Base-by-base conservation (phyloP, 1,284 basidiomycete species). In the Rhodotorula sp. region DNA sequence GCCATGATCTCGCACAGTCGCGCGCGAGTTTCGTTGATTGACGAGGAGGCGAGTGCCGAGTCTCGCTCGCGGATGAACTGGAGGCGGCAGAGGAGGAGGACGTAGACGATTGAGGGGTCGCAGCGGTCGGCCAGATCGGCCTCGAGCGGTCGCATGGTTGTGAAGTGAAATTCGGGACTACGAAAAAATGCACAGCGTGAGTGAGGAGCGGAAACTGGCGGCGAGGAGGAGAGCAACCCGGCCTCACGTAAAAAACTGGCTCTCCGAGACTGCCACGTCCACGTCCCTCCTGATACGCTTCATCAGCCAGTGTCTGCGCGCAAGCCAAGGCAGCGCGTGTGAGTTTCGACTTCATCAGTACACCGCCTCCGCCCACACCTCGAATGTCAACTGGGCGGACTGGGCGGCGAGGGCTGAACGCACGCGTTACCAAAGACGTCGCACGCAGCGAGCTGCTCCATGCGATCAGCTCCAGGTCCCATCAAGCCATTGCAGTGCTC, bases 1-100 rank as follows among this genome's bases (percentile, higher is more conserved):
- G 78, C 78, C 19, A 79, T 66, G 27, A 77, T 66, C 66, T 79
- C 78, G 68, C 78, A 79, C 2, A 79, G 55, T 24, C 71, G 69
- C 5, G 78, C 78, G 8, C 77, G 55, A 10, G 76, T 72, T 39
- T 74, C 73, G 68, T 76, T 77, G 39, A 77, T 63, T 1, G 71
- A 74, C n/a, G 56, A 64, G 8, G 72, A 74, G 11, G 74, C 60
- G 39, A 75, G 67, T 5, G 62, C 61, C 19, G 62, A 56, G 19
- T 65, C 56, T 34, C 66, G 57, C 22, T 75, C 72, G 48, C 70
- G 67, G 36, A 75, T 48, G 66, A 72, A 75, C 29, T 75, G 72
- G 32, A 74, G 67, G 5, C 74, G 72, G 36, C 46, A 49, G 15
- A 75, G 70, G 52, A 75, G 70, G 52, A 75, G 70, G 49, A 71